Base-by-base conservation (phyloP, 2,329 filamentous ascomycete species). In the Aspergillus costaricaensis region DNA sequence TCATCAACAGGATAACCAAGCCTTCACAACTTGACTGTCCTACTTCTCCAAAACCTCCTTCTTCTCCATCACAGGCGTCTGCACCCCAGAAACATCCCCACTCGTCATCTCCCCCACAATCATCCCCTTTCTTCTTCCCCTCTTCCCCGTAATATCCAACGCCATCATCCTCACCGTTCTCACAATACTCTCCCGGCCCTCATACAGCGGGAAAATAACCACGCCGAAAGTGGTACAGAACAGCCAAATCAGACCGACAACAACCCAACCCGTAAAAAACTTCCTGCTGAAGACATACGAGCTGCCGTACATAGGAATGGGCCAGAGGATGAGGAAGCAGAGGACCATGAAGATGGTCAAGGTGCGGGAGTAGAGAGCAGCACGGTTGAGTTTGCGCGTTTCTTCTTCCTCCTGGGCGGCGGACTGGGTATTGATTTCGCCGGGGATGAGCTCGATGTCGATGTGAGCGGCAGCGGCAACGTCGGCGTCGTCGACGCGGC, bases 291-390 rank as follows among this genome's bases (percentile, higher is more conserved):
- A 96, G 57, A 96, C 84, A 72, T 96, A 96, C 0, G 85, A 85
- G 0, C 83, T 83, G 10, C 91, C 92, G 71, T 95, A 96, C 86
- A 96, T 88, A 1, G 92, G 92, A 84, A 96, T 94, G 0, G 93
- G 92, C 92, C 92, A 96, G 15, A 96, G 83, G 2, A 96, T 82
- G 0, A 96, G 80, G 58, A 96, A 81, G 0, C 86, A 83, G 0
- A 96, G 62, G 0, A 91, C 90, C 79, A 91, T 81, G 65, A 83
- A 74, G 9, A 86, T 79, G 0, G 88, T 91, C 63, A 86, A 73
- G 32, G 77, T 79, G 54, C 84, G 80, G 0, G 86, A 84, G 68
- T 86, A 84, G 5, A 78, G 62, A 6, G 83, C 84, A 0, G 85
- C 83, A 25, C 79, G 81, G 62, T 82, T 79, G 30, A 88, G 77